Conservation (phyloP, 2,329 filamentous ascomycete species). For the Fusarium secorum region DNA sequence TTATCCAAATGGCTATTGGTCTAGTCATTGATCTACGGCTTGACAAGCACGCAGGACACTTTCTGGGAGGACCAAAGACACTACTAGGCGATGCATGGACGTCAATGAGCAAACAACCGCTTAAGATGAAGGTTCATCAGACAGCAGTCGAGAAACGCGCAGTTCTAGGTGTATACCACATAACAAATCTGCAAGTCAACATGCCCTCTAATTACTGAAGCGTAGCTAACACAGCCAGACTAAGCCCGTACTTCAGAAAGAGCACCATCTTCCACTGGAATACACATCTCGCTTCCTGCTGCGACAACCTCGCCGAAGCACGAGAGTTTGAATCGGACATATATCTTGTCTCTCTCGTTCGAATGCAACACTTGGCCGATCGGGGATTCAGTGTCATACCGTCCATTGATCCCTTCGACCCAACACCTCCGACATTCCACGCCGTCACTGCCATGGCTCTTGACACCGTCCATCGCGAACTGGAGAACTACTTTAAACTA, state of each 20-base stretch:
- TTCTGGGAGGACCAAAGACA: slow-evolving; percentile 37
- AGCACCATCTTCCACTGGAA: slow-evolving; percentile 44
- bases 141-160: slow-evolving; percentile 50
- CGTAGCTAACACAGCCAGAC: not conserved
- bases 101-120: slow-evolving; percentile 27
- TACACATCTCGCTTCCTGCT: slow-evolving; percentile 47
- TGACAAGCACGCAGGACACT: slow-evolving; percentile 41
- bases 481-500: slow-evolving; percentile 41
- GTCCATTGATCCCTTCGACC: slow-evolving; percentile 35
- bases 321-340: slow-evolving; percentile 45
- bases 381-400: slow-evolving; percentile 40
- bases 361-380: slow-evolving; percentile 46
- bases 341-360: slow-evolving; percentile 45
- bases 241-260: slow-evolving; percentile 43
- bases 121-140: slow-evolving; percentile 33
- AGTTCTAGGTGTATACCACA: slow-evolving; percentile 51
- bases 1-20: slow-evolving; percentile 51
- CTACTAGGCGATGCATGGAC: slow-evolving; percentile 47
- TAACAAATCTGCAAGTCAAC: slow-evolving; percentile 45
- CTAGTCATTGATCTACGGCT: slow-evolving; percentile 51
- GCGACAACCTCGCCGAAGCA: slow-evolving; percentile 41
- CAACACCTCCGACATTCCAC: slow-evolving; percentile 31
- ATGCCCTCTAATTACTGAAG: rapidly evolving
- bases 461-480: slow-evolving; percentile 43
- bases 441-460: slow-evolving; percentile 47